Evolutionary conservation across 208 protist genomes (phyloP).

Genomic region (Herpetomonas tarakana): DNA sequence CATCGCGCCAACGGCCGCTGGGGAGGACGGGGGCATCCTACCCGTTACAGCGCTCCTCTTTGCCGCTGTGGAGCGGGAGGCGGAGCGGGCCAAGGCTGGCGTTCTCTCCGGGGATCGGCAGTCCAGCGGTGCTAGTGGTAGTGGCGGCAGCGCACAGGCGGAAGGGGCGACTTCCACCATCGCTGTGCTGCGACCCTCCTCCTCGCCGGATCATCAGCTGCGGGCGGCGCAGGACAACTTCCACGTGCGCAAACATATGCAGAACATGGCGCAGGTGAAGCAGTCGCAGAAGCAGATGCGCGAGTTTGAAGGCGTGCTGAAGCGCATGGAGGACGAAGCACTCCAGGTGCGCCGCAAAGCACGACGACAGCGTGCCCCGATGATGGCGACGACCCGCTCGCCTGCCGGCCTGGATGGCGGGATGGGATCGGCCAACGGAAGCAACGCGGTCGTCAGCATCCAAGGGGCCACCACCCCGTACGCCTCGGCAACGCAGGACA

Average conservation of each 20-base stretch:
- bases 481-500: neutral
- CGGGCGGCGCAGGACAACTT: slow-evolving; percentile 10
- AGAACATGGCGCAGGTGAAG: slow-evolving; percentile 21
- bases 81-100: neutral
- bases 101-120: neutral
- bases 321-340: slow-evolving; percentile 26
- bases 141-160: too few species aligned
- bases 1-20: too few species aligned
- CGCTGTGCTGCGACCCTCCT: too few species aligned
- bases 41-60: neutral
- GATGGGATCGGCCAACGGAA: too few species aligned
- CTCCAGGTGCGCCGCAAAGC: slow-evolving; percentile 1
- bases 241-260: slow-evolving; percentile 34
- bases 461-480: neutral
- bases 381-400: neutral
- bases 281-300: slow-evolving; percentile 42
- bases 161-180: too few species aligned
- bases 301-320: slow-evolving; percentile 31
- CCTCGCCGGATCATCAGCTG: too few species aligned
- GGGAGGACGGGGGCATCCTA: too few species aligned
- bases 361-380: neutral
- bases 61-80: slow-evolving; percentile 1
- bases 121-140: neutral
- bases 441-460: too few species aligned
- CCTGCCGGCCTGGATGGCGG: too few species aligned